Base-by-base conservation (phyloP, 768 basidiomycete genomes). In the Butyriboletus loyo region DNA sequence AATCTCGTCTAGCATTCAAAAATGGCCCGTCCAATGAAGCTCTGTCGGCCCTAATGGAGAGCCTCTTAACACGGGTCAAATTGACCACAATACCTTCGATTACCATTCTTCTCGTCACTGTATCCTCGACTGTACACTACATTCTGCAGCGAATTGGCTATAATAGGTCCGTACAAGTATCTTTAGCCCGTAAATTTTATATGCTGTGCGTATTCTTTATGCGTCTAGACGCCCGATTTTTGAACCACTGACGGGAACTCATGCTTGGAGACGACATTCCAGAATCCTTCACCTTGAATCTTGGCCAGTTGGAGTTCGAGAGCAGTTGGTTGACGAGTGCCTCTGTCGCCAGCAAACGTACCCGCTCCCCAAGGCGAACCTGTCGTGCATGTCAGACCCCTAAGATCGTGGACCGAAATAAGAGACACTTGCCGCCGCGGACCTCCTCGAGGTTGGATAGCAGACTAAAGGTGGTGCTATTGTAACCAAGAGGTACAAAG, bases 351-450 rank as follows among this genome's bases (percentile, higher is more conserved):
- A 30, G 83, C 76, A 55, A 78, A 77, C 11, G 85, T 85, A 22
- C 85, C 86, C 22, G 89, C 86, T 38, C 89, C 90, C 81, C 83
- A 92, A 21, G 89, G 81, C 15, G 86, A 86, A 14, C 86, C 86
- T 85, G 56, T 30, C 7, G 4, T 35, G n/a, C 17, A 9, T 4
- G 27, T 57, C 10, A 45, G 39, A 9, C n/a, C 13, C 19, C 7
- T 5, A 21, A 21, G 1, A 27, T 38, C 15, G 31, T 4, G 8
- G 7, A 5, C 8, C 4, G 11, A 27, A 22, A 32, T 6, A 32
- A 9, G 2, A 24, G 11, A 31, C 3, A 72, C 81, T 39, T 57
- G 83, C 85, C 86, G 52, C 85, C 85, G 47, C 78, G 82, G 22
- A 76, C 77, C 63, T 83, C 81, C 0, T 46, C 50, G 27, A 82